Percentiles rank a stretch among this genome's conserved stretches.
Conservation (phyloP, 2,329 filamentous ascomycete genomes). For the Cadophora sp. region DNA sequence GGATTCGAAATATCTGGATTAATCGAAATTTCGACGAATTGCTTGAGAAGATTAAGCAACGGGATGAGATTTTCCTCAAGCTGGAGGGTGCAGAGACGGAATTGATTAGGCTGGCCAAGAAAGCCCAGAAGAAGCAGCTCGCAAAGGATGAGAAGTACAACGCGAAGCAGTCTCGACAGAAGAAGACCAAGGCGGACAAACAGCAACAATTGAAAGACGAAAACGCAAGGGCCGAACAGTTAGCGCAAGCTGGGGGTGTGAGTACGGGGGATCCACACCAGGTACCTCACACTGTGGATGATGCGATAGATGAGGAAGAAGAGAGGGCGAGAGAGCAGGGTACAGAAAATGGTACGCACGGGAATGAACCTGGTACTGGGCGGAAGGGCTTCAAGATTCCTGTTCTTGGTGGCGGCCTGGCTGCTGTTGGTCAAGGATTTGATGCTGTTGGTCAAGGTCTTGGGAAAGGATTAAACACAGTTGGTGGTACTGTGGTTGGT, state of each 20-base stretch:
- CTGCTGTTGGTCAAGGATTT: slow-evolving; percentile 41
- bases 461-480: slow-evolving; percentile 38
- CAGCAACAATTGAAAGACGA: slow-evolving; percentile 41
- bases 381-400: slow-evolving; percentile 39
- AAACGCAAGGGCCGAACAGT: slow-evolving; percentile 50
- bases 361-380: slow-evolving; percentile 1
- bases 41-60: slow-evolving; percentile 80
- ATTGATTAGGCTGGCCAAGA: slow-evolving; percentile 80
- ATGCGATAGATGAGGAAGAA: slow-evolving; percentile 52
- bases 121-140: slow-evolving; percentile 73
- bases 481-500: slow-evolving; percentile 53
- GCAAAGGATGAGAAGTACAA: slow-evolving; percentile 49
- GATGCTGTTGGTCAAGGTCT: slow-evolving; percentile 41
- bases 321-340: slow-evolving; percentile 33
- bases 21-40: slow-evolving; percentile 88
- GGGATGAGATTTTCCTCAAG: slow-evolving; percentile 72
- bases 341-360: slow-evolving; percentile 19
- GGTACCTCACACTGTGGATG: slow-evolving; percentile 58
- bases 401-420: slow-evolving; percentile 36
- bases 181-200: slow-evolving; percentile 44
- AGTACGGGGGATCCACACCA: slow-evolving; percentile 60
- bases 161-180: slow-evolving; percentile 56
- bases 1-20: slow-evolving; percentile 95
- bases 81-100: slow-evolving; percentile 87
- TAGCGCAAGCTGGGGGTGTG: slow-evolving; percentile 58